Evolutionary conservation across 2,329 filamentous ascomycete species (phyloP).

Genomic region (Parascedosporium putredinis): DNA sequence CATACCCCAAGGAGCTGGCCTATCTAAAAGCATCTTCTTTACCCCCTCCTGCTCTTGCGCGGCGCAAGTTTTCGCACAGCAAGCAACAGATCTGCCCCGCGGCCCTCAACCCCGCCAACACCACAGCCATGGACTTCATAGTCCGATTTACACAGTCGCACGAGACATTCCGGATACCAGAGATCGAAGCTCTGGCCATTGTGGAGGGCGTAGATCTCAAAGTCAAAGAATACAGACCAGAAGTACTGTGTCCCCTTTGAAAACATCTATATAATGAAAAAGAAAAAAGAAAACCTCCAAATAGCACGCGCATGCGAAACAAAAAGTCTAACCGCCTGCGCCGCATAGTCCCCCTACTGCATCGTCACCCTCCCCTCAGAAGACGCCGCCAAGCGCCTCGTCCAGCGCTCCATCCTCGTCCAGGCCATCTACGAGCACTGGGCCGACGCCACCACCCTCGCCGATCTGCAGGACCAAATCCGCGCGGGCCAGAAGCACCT

Average conservation of each 20-base stretch:
- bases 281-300: no score
- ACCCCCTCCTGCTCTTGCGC: no score
- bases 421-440: conserved; percentile 84
- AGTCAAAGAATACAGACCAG: conserved; percentile 62
- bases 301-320: no score
- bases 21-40: no score
- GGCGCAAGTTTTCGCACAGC: no score
- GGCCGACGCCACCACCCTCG: conserved; percentile 60
- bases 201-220: conserved; percentile 57
- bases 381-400: conserved; percentile 53
- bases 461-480: conserved; percentile 49
- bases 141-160: conserved; percentile 84
- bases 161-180: conserved; percentile 79
- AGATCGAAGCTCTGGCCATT: conserved; percentile 70
- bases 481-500: background rate
- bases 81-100: background rate
- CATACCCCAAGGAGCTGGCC: no score
- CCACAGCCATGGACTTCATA: conserved; percentile 57
- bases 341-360: conserved; percentile 70
- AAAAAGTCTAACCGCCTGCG: no score
- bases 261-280: no score
- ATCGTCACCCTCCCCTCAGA: conserved; percentile 59
- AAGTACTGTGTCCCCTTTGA: conserved; percentile 49
- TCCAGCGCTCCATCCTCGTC: conserved; percentile 68
- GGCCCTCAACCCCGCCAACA: background rate